These are phyloP conservation scores for Aciculosporium take DNA, from an alignment of 2,329 filamentous ascomycete genomes.

Conservation along the genomic window DNA sequence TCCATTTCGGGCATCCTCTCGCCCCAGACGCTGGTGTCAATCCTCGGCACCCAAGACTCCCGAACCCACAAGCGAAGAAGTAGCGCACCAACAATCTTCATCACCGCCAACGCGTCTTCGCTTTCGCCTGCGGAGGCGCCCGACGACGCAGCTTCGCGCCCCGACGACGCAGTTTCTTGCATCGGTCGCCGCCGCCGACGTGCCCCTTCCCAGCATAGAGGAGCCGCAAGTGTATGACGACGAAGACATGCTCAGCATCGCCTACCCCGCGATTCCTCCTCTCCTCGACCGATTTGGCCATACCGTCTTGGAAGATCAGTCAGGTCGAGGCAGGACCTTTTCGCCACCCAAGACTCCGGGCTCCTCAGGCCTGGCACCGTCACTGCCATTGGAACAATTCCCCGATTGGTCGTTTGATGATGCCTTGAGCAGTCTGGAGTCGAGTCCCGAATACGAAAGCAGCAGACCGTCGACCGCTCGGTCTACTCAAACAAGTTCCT, in stretches of 20 bases:
- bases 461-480: conserved; percentile 46
- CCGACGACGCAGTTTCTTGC: conserved; percentile 54
- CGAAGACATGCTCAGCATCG: conserved; percentile 25
- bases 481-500: conserved; percentile 44
- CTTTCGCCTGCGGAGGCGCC: conserved; percentile 41
- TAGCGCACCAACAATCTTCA: conserved; percentile 30
- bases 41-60: conserved; percentile 34
- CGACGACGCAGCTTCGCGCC: conserved; percentile 35
- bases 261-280: conserved; percentile 20
- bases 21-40: conserved; percentile 29
- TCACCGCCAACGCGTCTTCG: conserved; percentile 34
- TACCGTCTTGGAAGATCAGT: conserved; percentile 14
- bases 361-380: conserved; percentile 29
- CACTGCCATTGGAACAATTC: conserved; percentile 31
- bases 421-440: conserved; percentile 41
- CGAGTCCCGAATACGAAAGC: conserved; percentile 43
- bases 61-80: conserved; percentile 28
- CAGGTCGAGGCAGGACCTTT: conserved; percentile 27
- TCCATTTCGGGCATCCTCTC: conserved; percentile 28
- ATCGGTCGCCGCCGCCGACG: conserved; percentile 49
- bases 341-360: conserved; percentile 47
- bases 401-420: conserved; percentile 47
- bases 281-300: conserved; percentile 20
- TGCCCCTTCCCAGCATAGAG: conserved; percentile 52
- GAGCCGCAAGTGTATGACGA: conserved; percentile 32